phyloP scores from a whole-genome alignment of 441 rosid genomes.

The Lagerstroemia fauriei region DNA sequence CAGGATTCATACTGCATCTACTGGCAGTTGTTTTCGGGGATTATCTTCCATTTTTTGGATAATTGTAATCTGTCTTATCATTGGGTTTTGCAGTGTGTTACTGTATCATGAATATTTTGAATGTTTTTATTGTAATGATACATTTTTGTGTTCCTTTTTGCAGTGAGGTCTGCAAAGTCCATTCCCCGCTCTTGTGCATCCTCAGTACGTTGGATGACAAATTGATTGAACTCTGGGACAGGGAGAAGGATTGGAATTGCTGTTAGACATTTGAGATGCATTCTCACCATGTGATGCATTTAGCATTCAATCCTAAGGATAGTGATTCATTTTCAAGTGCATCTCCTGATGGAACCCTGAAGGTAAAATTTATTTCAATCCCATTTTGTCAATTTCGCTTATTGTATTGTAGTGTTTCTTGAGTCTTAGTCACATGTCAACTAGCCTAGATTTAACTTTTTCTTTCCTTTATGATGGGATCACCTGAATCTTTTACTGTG shows the following conservation, averaged over 20 bases:
- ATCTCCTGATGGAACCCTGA: constrained; percentile 24
- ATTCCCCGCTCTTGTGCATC: constrained; percentile 7
- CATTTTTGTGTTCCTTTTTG: not conserved
- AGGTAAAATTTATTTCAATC: constrained; percentile 16
- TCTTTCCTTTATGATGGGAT: not conserved
- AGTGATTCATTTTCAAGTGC: constrained; percentile 23
- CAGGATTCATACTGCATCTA: constrained; percentile 45
- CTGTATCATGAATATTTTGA: too few species aligned
- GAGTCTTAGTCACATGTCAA: too few species aligned
- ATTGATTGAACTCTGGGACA: constrained; percentile 28
- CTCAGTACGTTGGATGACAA: constrained; percentile 25
- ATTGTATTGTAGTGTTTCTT: too few species aligned
- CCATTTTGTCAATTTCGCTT: not conserved
- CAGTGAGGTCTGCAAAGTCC: constrained; percentile 21
- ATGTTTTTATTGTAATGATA: not conserved
- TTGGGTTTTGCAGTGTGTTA: too few species aligned
- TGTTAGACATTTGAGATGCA: constrained; percentile 19
- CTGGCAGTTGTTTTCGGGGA: not conserved
- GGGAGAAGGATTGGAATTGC: constrained; percentile 28
- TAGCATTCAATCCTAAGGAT: constrained; percentile 14
- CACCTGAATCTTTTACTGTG: not conserved
- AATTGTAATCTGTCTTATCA: too few species aligned
- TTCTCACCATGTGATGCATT: constrained; percentile 32
- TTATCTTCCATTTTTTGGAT: not conserved
- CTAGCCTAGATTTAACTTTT: not conserved